Percentiles rank a stretch among this genome's conserved stretches.
Conservation (phyloP, 2,329 filamentous ascomycete species). For the Diplodia seriata region DNA sequence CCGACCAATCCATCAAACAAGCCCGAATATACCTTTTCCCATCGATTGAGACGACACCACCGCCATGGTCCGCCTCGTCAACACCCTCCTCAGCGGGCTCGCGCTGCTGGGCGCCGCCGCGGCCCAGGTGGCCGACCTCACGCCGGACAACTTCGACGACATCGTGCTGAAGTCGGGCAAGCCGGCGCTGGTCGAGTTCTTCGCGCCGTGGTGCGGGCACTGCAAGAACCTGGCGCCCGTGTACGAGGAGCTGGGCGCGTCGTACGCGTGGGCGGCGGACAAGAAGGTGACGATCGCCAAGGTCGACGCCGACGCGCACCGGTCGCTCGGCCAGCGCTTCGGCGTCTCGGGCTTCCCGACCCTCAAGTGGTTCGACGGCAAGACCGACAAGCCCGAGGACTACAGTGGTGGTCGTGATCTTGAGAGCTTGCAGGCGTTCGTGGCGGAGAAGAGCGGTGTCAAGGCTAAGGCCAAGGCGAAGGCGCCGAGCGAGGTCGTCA, state of each 20-base stretch:
- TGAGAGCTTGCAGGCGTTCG: slow-evolving; percentile 80
- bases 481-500: slow-evolving; percentile 75
- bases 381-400: slow-evolving; percentile 82
- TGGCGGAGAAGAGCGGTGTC: slow-evolving; percentile 84
- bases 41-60: neutral
- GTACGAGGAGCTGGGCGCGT: slow-evolving; percentile 85
- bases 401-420: slow-evolving; percentile 88
- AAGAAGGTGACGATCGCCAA: slow-evolving; percentile 87
- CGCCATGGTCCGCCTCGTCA: slow-evolving; percentile 35
- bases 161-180: slow-evolving; percentile 90
- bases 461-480: slow-evolving; percentile 78
- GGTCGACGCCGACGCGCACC: slow-evolving; percentile 92
- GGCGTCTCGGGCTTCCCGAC: slow-evolving; percentile 95
- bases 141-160: slow-evolving; percentile 88
- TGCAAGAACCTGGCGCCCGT: slow-evolving; percentile 97
- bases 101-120: slow-evolving; percentile 43
- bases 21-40: no score
- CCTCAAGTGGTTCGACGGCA: slow-evolving; percentile 96
- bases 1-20: no score
- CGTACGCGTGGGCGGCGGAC: slow-evolving; percentile 75
- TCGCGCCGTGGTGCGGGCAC: slow-evolving; percentile 98
- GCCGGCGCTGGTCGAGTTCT: slow-evolving; percentile 96
- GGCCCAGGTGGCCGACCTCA: slow-evolving; percentile 84
- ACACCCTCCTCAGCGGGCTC: slow-evolving; percentile 41
- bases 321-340: slow-evolving; percentile 81